phyloP scores from a whole-genome alignment of 257 asterid species.

The Rubia yunnanensis region DNA sequence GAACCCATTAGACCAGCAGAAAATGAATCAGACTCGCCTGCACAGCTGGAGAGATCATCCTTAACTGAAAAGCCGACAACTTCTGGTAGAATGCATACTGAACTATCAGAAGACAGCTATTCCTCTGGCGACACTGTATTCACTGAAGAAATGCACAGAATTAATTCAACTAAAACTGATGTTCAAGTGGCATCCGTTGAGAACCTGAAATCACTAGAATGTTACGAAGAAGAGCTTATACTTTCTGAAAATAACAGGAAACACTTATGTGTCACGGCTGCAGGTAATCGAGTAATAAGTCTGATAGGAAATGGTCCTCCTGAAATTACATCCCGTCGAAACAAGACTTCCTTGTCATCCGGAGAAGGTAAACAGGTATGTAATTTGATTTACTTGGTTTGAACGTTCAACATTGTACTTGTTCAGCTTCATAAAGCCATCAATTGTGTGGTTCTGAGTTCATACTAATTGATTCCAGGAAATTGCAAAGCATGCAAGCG shows the following conservation, averaged over 20 bases:
- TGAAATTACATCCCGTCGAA: slow-evolving; percentile 29
- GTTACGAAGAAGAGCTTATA: slow-evolving; percentile 32
- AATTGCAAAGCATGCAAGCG: slow-evolving; percentile 24
- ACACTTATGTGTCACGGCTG: slow-evolving; percentile 56
- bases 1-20: too few relatives aligned
- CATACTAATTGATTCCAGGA: neutral
- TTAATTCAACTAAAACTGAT: slow-evolving; percentile 23
- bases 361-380: slow-evolving; percentile 39
- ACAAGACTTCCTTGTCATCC: slow-evolving; percentile 17
- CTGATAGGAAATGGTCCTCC: slow-evolving; percentile 16
- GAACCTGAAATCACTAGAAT: slow-evolving; percentile 26
- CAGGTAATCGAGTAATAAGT: slow-evolving; percentile 38
- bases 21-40: slow-evolving; percentile 13
- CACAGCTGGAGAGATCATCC: slow-evolving; percentile 24
- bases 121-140: slow-evolving; percentile 23
- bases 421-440: slow-evolving; percentile 5
- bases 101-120: slow-evolving; percentile 16
- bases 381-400: neutral
- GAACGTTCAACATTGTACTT: neutral
- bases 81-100: slow-evolving; percentile 33
- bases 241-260: slow-evolving; percentile 35
- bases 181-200: slow-evolving; percentile 25
- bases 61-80: slow-evolving; percentile 29
- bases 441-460: neutral
- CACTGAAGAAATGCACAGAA: slow-evolving; percentile 27